Evolutionary conservation across 2,329 filamentous ascomycete species (phyloP), one percentile per base, ranked within the genome.

Genomic region (Myriosclerotinia duriaeana): DNA sequence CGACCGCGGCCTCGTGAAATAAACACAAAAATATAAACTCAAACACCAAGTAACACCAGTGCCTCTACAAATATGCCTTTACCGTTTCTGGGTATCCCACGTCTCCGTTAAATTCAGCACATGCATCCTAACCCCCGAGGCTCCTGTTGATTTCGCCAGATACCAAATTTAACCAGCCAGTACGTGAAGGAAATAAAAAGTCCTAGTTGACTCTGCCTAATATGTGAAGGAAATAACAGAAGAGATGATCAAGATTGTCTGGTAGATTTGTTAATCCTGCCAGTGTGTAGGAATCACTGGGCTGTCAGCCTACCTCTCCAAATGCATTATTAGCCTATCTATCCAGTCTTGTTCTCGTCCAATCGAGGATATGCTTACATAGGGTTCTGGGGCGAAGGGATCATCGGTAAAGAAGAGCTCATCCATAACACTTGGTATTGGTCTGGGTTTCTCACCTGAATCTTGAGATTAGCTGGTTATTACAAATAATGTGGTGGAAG

Each of bases 281-380:
- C 62, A 64, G 30, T 64, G 62, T 22, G 53, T 50, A 5, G 62
- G 62, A 8, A 58, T 14, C 15, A 56, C 52, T 50, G 52, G 53
- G 5, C 56, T 40, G 22, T 22, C 3, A 15, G 20, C 20, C 53
- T 64, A 36, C n/a, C 15, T 50, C 5, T 50, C 14, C 17, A 36
- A 22, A 36, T 26, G 5, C 44, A 2, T 22, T 30, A 53, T 65
- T 53, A 65, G 55, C 38, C 34, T 20, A 61, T 53, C 46, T 2
- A 36, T 46, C n/a, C 46, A 53, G 36, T 15, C 14, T 44, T 38
- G 20, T 17, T 4, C n/a, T 15, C 14, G 5, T 22, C 17, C 38
- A 8, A 20, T 53, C 7, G 17, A 53, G 5, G 15, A 20, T 42
- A 3, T 38, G 22, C 34, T 59, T 26, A 52, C 44, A 44, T 53